Percentiles rank a stretch among this genome's conserved stretches.
phyloP scores from a whole-genome alignment of 768 basidiomycete species.

The Rhizopogon salebrosus region DNA sequence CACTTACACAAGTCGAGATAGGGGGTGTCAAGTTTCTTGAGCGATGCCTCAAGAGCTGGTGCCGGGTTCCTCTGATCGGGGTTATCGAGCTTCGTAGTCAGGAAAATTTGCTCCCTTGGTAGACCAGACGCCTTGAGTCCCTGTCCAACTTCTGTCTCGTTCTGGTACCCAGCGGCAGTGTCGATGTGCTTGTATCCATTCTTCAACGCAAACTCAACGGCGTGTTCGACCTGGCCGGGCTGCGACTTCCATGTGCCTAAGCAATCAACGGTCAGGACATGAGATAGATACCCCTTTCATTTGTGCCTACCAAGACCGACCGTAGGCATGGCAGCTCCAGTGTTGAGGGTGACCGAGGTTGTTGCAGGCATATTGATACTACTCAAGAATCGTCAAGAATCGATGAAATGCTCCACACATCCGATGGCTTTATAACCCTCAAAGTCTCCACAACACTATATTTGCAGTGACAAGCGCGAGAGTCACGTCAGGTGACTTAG shows the following conservation, averaged over 20 bases:
- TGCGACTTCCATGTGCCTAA: conserved; percentile 75
- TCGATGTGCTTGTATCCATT: conserved; percentile 72
- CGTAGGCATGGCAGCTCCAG: conserved; percentile 71
- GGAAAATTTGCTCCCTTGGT: conserved; percentile 66
- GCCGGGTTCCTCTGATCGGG: conserved; percentile 53
- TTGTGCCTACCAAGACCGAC: conserved; percentile 53
- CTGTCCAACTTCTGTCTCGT: conserved; percentile 77
- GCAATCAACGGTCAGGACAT: neutral
- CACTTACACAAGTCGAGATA: conserved; percentile 76
- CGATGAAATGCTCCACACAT: neutral
- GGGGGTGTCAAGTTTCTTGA: conserved; percentile 60
- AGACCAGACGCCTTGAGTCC: conserved; percentile 75
- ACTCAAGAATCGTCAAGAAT: neutral
- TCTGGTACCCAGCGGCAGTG: conserved; percentile 64
- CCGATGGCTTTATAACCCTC: conserved; percentile 1
- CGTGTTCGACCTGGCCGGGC: conserved; percentile 65
- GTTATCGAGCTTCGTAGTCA: conserved; percentile 73
- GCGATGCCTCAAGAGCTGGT: conserved; percentile 63
- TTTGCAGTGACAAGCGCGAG: conserved; percentile 4
- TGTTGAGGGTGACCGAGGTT: conserved; percentile 60
- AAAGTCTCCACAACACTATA: neutral
- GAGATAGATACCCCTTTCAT: neutral
- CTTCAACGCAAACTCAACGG: conserved; percentile 70
- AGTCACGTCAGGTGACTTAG: neutral
- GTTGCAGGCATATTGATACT: conserved; percentile 41